phyloP scores from a whole-genome alignment of 495 filamentous ascomycete genomes.

The Talaromyces proteolyticus region DNA sequence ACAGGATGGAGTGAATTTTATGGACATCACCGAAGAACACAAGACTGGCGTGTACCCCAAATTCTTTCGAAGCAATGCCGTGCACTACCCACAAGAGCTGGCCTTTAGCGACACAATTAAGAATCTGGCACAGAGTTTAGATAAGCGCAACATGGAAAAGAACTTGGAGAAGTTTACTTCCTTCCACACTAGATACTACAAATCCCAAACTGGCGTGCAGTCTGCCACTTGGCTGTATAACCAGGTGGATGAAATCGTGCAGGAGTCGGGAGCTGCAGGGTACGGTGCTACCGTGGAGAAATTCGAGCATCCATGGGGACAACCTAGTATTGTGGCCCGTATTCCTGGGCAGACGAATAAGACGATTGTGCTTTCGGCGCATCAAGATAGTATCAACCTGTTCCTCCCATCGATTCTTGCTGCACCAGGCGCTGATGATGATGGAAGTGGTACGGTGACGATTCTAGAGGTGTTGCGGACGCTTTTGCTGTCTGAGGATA shows the following conservation, averaged over 20 bases:
- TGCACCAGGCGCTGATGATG: slow-evolving; percentile 71
- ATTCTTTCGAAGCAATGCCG: slow-evolving; percentile 18
- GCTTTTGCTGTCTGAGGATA: slow-evolving; percentile 49
- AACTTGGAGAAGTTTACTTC: slow-evolving; percentile 74
- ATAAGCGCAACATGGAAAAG: slow-evolving; percentile 69
- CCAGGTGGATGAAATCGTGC: slow-evolving; percentile 67
- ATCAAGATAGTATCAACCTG: slow-evolving; percentile 85
- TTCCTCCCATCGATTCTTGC: slow-evolving; percentile 80
- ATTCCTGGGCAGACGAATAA: slow-evolving; percentile 82
- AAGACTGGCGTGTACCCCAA: slow-evolving; percentile 28
- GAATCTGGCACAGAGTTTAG: slow-evolving; percentile 60
- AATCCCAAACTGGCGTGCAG: slow-evolving; percentile 75
- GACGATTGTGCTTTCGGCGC: slow-evolving; percentile 72
- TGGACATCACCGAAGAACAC: slow-evolving; percentile 77
- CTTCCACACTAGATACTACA: slow-evolving; percentile 88
- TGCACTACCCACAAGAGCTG: slow-evolving; percentile 62
- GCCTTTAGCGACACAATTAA: slow-evolving; percentile 58
- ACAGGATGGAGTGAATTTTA: slow-evolving; percentile 82
- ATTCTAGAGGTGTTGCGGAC: slow-evolving; percentile 66
- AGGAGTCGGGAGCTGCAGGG: slow-evolving; percentile 60
- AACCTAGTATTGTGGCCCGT: slow-evolving; percentile 86
- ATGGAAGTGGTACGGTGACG: slow-evolving; percentile 73
- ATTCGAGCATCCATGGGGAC: slow-evolving; percentile 83
- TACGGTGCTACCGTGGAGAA: slow-evolving; percentile 61
- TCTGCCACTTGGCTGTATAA: slow-evolving; percentile 84